Evolutionary conservation across 495 filamentous ascomycete genomes (phyloP), one percentile per base, ranked within the genome.

Genomic region (Penicillium coffeae): DNA sequence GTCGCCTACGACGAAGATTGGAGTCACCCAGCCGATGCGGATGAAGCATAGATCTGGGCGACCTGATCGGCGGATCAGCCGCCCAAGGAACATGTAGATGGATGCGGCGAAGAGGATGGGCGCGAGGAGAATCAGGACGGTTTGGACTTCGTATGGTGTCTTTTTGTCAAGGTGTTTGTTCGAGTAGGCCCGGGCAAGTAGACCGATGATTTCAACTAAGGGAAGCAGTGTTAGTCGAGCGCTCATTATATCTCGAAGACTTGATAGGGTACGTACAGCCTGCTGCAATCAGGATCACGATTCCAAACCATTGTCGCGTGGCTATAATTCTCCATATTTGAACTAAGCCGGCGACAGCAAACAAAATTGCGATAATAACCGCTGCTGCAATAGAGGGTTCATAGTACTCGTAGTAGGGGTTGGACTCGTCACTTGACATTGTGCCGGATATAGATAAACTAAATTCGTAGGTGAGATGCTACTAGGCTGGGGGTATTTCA

Each of bases 41-140:
- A 53, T 53, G 9, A 48, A 20, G 0, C 38, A 53, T n/a, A 53
- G 44, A 14, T 53, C 32, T 6, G 50, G 33, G 14, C 47, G 38
- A 21, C 45, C 36, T 72, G 65, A 83, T 57, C 74, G 76, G 55
- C 69, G 71, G 12, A 86, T 75, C 67, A 86, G 68, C 8, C 84
- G 71, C 0, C 78, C 82, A 39, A 85, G 62, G 18, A 78, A 73
- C 82, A 85, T 84, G 70, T 87, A 87, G 16, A 73, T 69, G 49
- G 77, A 84, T 0, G 83, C 82, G 30, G 86, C 83, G 51, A 82
- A 44, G 6, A 53, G 39, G 18, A 48, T 45, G 14, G 50, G 45
- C 1, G 44, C 50, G 20, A 48, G 39, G 21, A 53, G 43, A 21
- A 53, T 44, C 10, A 53, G 22, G 8, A 53, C 15, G 16, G n/a